Percentiles rank a stretch among this genome's conserved stretches.
phyloP scores from a whole-genome alignment of 129 eudicot genomes.

The Chrysanthemum lavandulifolium region DNA sequence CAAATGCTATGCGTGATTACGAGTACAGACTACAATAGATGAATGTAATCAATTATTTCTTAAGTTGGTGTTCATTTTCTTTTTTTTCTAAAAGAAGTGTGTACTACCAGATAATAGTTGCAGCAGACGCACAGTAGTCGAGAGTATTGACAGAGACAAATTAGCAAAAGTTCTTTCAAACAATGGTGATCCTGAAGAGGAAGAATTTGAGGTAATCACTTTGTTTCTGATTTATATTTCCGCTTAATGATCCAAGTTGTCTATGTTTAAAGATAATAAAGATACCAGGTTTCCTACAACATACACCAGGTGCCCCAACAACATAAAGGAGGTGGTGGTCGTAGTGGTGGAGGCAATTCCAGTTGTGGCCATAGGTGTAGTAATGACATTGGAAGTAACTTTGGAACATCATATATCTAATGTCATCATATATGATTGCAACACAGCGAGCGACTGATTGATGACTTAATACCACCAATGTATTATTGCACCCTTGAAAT shows the following conservation, averaged over 20 bases:
- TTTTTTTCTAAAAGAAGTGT: neutral
- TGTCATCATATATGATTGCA: no score
- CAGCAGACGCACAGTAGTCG: slow-evolving; percentile 73
- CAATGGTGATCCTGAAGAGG: slow-evolving; percentile 86
- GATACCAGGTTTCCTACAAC: neutral
- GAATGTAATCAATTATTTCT: slow-evolving; percentile 40
- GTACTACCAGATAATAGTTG: slow-evolving; percentile 54
- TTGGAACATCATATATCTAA: no score
- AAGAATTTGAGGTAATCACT: slow-evolving; percentile 69
- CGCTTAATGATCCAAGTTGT: slow-evolving; percentile 13
- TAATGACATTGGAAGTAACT: no score
- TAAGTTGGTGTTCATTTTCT: neutral
- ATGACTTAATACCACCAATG: no score
- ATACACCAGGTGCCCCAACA: no score
- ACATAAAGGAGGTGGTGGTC: no score
- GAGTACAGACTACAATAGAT: slow-evolving; percentile 86
- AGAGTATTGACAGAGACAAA: slow-evolving; percentile 48
- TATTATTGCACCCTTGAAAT: no score
- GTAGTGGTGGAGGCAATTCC: no score
- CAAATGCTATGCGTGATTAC: slow-evolving; percentile 92
- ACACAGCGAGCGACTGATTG: no score
- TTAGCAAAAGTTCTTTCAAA: slow-evolving; percentile 33
- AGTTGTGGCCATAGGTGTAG: no score
- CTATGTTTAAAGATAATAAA: neutral
- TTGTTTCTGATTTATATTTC: slow-evolving; percentile 1